Evolutionary conservation across 345 rosid genomes (phyloP), one percentile per base, ranked within the genome.

Genomic region (Syzygium oleosum): DNA sequence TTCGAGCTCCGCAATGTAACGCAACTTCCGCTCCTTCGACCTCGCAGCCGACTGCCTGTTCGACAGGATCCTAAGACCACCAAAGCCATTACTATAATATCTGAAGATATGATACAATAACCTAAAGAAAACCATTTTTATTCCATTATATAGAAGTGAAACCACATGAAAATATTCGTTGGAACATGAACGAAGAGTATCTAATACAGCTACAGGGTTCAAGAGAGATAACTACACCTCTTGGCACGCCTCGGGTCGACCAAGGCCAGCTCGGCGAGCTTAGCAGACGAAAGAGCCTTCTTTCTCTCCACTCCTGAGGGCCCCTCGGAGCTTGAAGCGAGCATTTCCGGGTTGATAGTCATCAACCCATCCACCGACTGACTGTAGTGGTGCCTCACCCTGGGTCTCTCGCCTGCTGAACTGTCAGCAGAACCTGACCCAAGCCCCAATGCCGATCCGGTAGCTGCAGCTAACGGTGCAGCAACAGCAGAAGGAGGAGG

Each of bases 241-340:
- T 97, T 97, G 16, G 99, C 99, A 51, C 98, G 98, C 90, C 94
- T 98, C 52, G 99, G 99, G 90, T 98, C 99, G 54, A 95, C 88
- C 78, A 95, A 96, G 84, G 99, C 98, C 90, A 98, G 99, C 93
- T 98, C 99, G 68, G 99, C 98, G 90, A 98, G 99, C 94, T 98
- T 96, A 85, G 98, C 91, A 89, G 98, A 95, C 73, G 99, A 96
- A 89, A 96, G 91, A 16, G 97, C 94, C 89, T 98, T 98, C 95
- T 96, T 98, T 86, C 93, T 79, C 90, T 97, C 98, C 84, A 92
- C 91, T 0, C 85, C 27, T 34, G 94, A 90, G 23, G 73, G 91
- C 27, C 94, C 99, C 63, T 96, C 98, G 9, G 94, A 91, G 83
- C 94, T 95, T 3, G 95, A 92, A 88, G 95, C 88, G 43, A 97